Percentiles rank a stretch among this genome's conserved stretches.
These are phyloP conservation scores for Paraglomus occultum DNA, from an alignment of 192 early-diverging fungal genomes.

Conservation along the genomic window DNA sequence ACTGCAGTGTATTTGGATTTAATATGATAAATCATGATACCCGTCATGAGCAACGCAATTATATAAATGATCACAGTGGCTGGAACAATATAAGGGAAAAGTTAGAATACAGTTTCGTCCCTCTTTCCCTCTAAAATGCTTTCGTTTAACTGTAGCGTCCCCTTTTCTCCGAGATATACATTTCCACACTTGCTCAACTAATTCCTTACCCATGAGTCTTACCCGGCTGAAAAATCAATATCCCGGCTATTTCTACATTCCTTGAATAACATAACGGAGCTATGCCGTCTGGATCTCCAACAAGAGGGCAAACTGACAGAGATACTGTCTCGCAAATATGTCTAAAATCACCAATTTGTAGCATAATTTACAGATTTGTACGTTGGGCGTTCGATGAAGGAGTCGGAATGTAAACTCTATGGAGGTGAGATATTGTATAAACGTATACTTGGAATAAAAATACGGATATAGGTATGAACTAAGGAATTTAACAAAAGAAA, in stretches of 20 bases:
- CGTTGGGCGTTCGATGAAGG: no score
- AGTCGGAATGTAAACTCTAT: no score
- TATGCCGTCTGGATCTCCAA: conserved; percentile 69
- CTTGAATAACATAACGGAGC: conserved; percentile 92
- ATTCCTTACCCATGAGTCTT: conserved; percentile 14
- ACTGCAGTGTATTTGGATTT: conserved; percentile 97
- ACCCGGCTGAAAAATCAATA: conserved; percentile 88
- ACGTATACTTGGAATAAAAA: no score
- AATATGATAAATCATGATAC: conserved; percentile 98
- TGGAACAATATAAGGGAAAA: conserved; percentile 25
- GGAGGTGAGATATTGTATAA: no score
- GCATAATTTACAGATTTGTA: no score
- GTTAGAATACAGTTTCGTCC: background rate
- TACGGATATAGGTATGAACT: no score
- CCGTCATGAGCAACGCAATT: conserved; percentile 91
- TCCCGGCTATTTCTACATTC: conserved; percentile 83
- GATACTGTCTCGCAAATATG: conserved; percentile 81
- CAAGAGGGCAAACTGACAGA: conserved; percentile 85
- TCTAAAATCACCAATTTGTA: conserved; percentile 75
- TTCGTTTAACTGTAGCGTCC: no score
- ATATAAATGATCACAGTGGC: conserved; percentile 92
- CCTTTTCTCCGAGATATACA: no score
- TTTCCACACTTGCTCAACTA: no score
- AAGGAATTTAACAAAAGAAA: no score
- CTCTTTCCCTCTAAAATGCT: no score